Base-by-base conservation (phyloP, 345 rosid genomes). In the Eutrema heterophyllum region DNA sequence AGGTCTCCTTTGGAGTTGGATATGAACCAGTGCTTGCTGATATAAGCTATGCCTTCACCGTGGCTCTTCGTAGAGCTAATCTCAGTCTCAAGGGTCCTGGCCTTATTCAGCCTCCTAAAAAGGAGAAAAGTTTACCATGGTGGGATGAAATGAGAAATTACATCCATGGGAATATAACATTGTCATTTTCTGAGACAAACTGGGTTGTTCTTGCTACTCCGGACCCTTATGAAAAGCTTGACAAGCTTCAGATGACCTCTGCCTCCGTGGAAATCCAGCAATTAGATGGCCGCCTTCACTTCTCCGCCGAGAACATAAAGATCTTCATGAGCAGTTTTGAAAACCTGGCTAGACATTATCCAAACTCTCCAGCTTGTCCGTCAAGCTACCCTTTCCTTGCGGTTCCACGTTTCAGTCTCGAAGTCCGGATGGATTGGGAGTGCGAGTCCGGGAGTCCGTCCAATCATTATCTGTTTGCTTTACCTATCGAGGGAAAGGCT, bases 81-180 rank as follows among this genome's bases (percentile, higher is more conserved):
- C 84, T 95, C 48, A 92, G 99, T 82, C 80, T 76, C 74, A 83
- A 86, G 75, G 86, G 91, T 74, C 87, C 94, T 66, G 86, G 81
- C 50, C 79, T 78, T 54, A 83, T 86, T 1, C 78, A 46, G 70
- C 94, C 92, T 40, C 89, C 89, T 7, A 95, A 95, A 80, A 95
- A 88, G 76, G 99, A 95, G 82, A 86, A 86, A 74, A 95, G 87
- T 68, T 90, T 95, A 62, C 97, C 99, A 4, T 95, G 99, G 99
- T 95, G 99, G 99, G 99, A 95, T 87, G 99, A 92, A 41, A 87
- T 92, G 96, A 88, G 99, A 79, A 87, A 95, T 68, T 95, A 92
- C 78, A 79, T 92, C 75, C 99, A 95, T 73, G 99, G 99, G 72
- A 85, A 83, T 60, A 60, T 83, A 68, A 64, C 86, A 30, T 78